Conservation (phyloP, 345 rosid genomes). For the Rhizophora apiculata region DNA sequence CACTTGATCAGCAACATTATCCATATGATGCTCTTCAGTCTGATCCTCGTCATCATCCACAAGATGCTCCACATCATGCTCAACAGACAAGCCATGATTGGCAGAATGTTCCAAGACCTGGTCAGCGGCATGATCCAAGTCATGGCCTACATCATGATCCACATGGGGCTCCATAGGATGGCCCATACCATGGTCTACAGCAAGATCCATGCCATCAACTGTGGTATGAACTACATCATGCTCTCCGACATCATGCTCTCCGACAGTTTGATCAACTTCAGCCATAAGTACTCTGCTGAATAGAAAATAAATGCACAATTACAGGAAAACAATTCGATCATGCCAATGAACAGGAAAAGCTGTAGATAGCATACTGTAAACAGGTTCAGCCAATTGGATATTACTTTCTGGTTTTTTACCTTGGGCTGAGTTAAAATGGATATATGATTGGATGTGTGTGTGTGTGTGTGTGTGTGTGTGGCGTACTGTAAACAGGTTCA, state of each 20-base stretch:
- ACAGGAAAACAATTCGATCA: not conserved
- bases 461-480: no score
- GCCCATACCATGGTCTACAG: conserved; percentile 8
- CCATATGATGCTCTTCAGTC: conserved; percentile 2
- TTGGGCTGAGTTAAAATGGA: no score
- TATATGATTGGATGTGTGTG: no score
- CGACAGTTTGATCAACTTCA: conserved; percentile 17
- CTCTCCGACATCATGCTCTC: conserved; percentile 25
- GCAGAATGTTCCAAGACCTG: conserved; percentile 5
- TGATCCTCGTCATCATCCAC: conserved; percentile 14
- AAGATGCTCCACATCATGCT: conserved; percentile 12
- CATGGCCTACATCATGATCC: conserved; percentile 8
- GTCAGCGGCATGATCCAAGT: conserved; percentile 9
- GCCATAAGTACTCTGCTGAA: conserved; percentile 20
- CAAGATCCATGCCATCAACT: conserved; percentile 8
- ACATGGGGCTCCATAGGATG: conserved; percentile 3
- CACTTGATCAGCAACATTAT: conserved; percentile 7
- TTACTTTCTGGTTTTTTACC: no score
- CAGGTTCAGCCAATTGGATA: no score
- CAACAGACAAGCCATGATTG: conserved; percentile 9
- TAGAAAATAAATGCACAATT: not conserved
- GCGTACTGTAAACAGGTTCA: no score
- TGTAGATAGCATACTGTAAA: no score
- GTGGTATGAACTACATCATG: conserved; percentile 11
- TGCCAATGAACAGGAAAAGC: not conserved